phyloP scores from a whole-genome alignment of 768 basidiomycete genomes.

The Auricularia auricula-judae region DNA sequence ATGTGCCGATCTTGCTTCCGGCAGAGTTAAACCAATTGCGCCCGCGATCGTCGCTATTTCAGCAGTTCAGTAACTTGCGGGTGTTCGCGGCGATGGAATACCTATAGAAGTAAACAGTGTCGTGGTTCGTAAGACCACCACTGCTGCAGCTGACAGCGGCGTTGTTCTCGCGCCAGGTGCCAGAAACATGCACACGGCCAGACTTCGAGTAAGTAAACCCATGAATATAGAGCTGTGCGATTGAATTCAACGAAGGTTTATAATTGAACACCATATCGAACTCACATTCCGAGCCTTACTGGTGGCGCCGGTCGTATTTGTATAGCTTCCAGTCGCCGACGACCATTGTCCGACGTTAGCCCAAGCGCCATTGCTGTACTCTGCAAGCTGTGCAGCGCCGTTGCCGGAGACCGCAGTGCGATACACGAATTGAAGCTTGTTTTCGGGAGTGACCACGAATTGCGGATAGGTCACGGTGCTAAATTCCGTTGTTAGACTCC shows the following conservation, averaged over 20 bases:
- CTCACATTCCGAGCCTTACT: conserved; percentile 1
- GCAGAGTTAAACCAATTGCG: conserved; percentile 4
- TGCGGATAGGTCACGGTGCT: conserved; percentile 7
- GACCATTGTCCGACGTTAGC: conserved; percentile 6
- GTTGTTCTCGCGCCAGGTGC: conserved; percentile 3
- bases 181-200: neutral
- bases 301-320: neutral
- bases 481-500: neutral
- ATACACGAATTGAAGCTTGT: conserved; percentile 5
- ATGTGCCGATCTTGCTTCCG: conserved; percentile 1
- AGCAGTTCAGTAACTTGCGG: neutral
- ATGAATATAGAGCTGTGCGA: conserved; percentile 1
- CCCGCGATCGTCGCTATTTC: conserved; percentile 2
- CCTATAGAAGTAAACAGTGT: conserved; percentile 3
- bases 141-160: neutral
- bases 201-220: conserved; percentile 2
- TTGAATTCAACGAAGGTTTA: neutral
- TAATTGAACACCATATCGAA: neutral
- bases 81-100: neutral
- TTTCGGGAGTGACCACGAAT: conserved; percentile 4
- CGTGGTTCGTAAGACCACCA: conserved; percentile 2
- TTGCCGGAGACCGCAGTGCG: conserved; percentile 3
- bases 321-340: conserved; percentile 4
- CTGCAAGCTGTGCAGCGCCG: conserved; percentile 5
- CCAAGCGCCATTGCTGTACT: conserved; percentile 4